Evolutionary conservation across 1,284 basidiomycete species (phyloP).

Genomic region (Stygiomarasmius scandens): DNA sequence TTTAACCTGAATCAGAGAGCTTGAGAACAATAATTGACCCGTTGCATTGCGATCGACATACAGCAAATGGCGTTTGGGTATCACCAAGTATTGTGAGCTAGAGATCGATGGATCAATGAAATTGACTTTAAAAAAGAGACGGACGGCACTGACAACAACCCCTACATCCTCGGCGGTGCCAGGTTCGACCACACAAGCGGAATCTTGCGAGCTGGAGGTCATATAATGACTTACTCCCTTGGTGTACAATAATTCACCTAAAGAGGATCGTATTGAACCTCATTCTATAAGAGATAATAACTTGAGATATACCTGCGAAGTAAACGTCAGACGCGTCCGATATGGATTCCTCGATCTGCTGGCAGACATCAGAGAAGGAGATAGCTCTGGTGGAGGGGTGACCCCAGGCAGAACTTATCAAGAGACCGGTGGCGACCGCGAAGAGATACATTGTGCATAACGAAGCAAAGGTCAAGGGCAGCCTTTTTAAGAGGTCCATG

Average conservation of each 20-base stretch:
- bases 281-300: too few species aligned
- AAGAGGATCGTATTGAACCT: too few species aligned
- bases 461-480: too few species aligned
- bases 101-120: neutral
- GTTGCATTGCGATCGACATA: slow-evolving; percentile 22
- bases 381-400: too few species aligned
- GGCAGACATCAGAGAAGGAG: slow-evolving; percentile 6
- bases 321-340: slow-evolving; percentile 7
- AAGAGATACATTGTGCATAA: too few species aligned
- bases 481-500: too few species aligned
- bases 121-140: neutral
- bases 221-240: slow-evolving; percentile 51
- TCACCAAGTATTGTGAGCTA: slow-evolving; percentile 49
- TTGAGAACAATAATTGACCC: neutral
- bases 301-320: slow-evolving; percentile 8
- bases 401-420: too few species aligned
- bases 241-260: slow-evolving; percentile 27
- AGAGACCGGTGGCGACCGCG: too few species aligned
- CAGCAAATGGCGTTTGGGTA: slow-evolving; percentile 45
- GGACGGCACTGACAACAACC: slow-evolving; percentile 38
- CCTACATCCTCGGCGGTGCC: slow-evolving; percentile 50
- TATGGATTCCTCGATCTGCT: slow-evolving; percentile 1
- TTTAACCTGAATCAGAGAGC: slow-evolving; percentile 45
- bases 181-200: slow-evolving; percentile 55
- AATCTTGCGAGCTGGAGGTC: slow-evolving; percentile 40